These are phyloP conservation scores for Heliamphora pulchella DNA, from an alignment of 179 eudicot genomes.

Conservation along the genomic window DNA sequence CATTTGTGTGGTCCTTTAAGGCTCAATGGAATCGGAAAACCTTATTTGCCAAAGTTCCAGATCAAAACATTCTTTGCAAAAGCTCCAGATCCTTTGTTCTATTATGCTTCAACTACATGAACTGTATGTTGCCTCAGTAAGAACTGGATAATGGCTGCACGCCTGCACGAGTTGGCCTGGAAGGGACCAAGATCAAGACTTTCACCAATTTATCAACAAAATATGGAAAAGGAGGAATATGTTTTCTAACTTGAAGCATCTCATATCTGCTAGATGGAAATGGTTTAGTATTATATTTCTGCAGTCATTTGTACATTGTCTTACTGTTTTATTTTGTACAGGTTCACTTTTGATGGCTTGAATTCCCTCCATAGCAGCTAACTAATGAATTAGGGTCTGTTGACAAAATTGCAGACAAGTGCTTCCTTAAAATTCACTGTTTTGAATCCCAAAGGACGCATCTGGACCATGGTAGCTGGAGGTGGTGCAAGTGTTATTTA, in stretches of 20 bases:
- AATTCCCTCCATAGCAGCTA: not conserved
- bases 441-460: conserved; percentile 63
- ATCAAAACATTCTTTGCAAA: too few relatives aligned
- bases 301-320: not conserved
- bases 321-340: not conserved
- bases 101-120: not conserved
- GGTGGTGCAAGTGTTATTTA: conserved; percentile 80
- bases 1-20: not conserved
- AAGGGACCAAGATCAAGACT: not conserved
- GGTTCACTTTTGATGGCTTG: not conserved
- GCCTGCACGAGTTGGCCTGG: not conserved
- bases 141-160: not conserved
- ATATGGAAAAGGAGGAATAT: not conserved
- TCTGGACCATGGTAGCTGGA: conserved; percentile 83
- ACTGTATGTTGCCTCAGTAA: not conserved
- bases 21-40: not conserved
- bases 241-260: not conserved
- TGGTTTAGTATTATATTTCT: not conserved
- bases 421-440: conserved; percentile 74
- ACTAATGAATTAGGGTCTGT: not conserved
- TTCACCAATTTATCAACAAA: not conserved
- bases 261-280: not conserved
- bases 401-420: conserved; percentile 45
- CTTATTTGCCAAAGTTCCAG: not conserved
- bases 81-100: not conserved